Conservation (phyloP, 768 basidiomycete species). For the Auriscalpium microsporum region DNA sequence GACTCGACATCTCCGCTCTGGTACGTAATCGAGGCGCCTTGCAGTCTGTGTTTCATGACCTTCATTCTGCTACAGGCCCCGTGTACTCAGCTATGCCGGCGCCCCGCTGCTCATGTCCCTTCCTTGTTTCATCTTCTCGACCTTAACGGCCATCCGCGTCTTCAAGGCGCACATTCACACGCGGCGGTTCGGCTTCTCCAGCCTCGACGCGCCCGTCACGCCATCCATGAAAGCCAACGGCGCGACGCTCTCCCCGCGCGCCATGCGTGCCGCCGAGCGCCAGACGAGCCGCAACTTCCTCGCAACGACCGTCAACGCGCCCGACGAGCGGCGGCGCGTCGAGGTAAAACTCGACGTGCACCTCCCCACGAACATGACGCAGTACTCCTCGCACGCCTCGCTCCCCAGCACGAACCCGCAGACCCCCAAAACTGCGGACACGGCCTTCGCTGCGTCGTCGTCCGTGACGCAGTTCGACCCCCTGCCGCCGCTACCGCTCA, state of each 20-base stretch:
- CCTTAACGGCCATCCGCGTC: constrained; percentile 29
- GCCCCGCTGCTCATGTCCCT: constrained; percentile 41
- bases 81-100: constrained; percentile 58
- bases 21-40: constrained; percentile 26
- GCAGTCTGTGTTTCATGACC: neutral
- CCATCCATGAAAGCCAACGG: neutral
- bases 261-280: neutral
- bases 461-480: neutral
- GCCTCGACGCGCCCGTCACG: neutral
- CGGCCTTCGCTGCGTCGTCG: neutral
- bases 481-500: neutral
- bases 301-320: neutral
- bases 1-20: constrained; percentile 51
- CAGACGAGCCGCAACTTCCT: neutral
- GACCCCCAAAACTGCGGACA: neutral
- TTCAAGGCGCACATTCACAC: neutral
- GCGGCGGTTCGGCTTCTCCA: neutral
- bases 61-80: constrained; percentile 35
- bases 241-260: neutral
- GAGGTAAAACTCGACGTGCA: constrained; percentile 1
- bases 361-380: neutral
- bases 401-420: neutral
- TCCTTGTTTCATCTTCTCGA: constrained; percentile 44
- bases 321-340: neutral
- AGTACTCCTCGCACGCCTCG: constrained; percentile 2